Percentiles rank a stretch among this genome's conserved stretches.
Evolutionary conservation across 176 grass and related monocot species (phyloP).

Genomic region (Panicum miliaceum): DNA sequence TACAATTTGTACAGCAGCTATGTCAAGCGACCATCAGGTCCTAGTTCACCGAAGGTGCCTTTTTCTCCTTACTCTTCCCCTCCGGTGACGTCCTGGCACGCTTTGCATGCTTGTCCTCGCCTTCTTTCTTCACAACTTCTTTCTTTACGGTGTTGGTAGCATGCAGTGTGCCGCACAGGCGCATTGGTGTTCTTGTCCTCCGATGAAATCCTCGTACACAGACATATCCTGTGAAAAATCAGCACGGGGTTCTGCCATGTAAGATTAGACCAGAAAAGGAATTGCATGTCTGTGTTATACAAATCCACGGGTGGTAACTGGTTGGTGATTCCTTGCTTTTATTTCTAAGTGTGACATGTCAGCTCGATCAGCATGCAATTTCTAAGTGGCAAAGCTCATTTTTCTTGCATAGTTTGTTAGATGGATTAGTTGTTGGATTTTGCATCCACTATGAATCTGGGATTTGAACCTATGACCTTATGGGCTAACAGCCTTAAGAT

Average conservation of each 20-base stretch:
- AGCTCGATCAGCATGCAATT: neutral
- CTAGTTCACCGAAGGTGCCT: neutral
- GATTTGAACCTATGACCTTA: conserved; percentile 21
- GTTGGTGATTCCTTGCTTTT: neutral
- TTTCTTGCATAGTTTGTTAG: neutral
- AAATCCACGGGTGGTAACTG: neutral
- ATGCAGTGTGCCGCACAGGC: conserved; percentile 33
- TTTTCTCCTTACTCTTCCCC: neutral
- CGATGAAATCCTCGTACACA: conserved; percentile 51
- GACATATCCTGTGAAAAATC: conserved; percentile 34
- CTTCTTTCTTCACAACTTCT: neutral
- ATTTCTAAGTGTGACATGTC: neutral
- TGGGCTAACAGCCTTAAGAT: neutral
- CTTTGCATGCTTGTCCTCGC: neutral
- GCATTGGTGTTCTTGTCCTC: neutral
- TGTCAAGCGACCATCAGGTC: neutral
- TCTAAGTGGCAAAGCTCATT: neutral
- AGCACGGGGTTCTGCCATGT: neutral
- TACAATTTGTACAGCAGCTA: conserved; percentile 29
- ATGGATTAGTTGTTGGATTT: neutral
- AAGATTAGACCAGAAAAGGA: conserved; percentile 11
- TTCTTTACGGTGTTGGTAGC: conserved; percentile 25
- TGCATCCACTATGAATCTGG: neutral
- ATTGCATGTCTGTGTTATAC: neutral
- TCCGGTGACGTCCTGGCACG: neutral